A percentile compares a stretch with the other conserved stretches of the same genome.
Conservation (phyloP, 768 basidiomycete species). For the Lactarius pseudohatsudake region DNA sequence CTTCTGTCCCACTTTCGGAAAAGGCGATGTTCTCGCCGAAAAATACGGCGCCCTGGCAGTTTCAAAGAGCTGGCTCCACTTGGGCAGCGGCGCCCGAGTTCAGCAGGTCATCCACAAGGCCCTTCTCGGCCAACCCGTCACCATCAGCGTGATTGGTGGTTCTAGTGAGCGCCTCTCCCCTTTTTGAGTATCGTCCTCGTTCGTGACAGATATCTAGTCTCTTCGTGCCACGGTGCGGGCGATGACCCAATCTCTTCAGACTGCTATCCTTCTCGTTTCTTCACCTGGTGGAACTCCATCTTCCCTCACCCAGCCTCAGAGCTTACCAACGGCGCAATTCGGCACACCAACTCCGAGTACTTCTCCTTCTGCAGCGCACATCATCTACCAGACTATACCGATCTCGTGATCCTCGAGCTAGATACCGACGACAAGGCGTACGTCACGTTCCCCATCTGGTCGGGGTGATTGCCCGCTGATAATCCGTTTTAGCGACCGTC, state of each 20-base stretch:
- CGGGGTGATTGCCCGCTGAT: neutral
- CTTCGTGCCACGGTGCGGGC: slow-evolving; percentile 91
- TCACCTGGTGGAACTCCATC: slow-evolving; percentile 96
- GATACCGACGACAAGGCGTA: slow-evolving; percentile 88
- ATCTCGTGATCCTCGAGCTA: slow-evolving; percentile 93
- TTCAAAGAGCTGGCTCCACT: slow-evolving; percentile 70
- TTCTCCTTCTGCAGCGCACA: slow-evolving; percentile 93
- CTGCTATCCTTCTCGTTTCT: slow-evolving; percentile 95
- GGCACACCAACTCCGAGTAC: slow-evolving; percentile 88
- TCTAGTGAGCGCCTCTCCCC: slow-evolving; percentile 56
- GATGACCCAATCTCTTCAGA: slow-evolving; percentile 80
- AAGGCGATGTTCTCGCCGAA: slow-evolving; percentile 72
- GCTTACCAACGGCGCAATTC: slow-evolving; percentile 95
- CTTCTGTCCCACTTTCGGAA: slow-evolving; percentile 89
- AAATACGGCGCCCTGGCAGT: slow-evolving; percentile 78
- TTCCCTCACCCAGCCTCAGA: slow-evolving; percentile 98
- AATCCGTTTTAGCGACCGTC: slow-evolving; percentile 52
- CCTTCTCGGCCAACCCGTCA: slow-evolving; percentile 79
- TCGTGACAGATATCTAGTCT: slow-evolving; percentile 51
- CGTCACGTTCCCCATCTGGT: slow-evolving; percentile 37
- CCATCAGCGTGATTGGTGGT: slow-evolving; percentile 87
- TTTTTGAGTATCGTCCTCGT: slow-evolving; percentile 1
- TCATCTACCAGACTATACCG: slow-evolving; percentile 91
- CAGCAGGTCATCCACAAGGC: slow-evolving; percentile 84
- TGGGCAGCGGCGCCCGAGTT: slow-evolving; percentile 78